phyloP scores from a whole-genome alignment of 148 eudicot species.

The Camellia granthamiana region DNA sequence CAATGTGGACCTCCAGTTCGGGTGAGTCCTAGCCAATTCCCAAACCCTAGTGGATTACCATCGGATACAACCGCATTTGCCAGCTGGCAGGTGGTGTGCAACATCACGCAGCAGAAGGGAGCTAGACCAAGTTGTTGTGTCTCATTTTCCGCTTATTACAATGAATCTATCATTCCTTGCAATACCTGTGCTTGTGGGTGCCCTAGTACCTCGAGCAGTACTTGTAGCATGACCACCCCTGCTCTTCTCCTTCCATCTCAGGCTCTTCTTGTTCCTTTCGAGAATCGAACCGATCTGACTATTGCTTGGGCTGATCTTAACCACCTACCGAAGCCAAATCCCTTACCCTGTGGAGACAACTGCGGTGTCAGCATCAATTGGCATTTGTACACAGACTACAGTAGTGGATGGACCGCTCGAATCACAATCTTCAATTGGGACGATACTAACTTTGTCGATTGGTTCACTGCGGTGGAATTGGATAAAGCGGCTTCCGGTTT shows the following conservation, averaged over 20 bases:
- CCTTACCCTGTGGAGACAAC: constrained; percentile 79
- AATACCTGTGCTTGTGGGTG: constrained; percentile 75
- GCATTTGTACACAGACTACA: constrained; percentile 61
- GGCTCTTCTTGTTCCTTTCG: constrained; percentile 83
- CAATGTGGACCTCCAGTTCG: constrained; percentile 23
- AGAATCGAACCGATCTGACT: constrained; percentile 60
- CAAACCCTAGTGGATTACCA: constrained; percentile 26
- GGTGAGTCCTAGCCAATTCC: constrained; percentile 28
- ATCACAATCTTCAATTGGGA: constrained; percentile 78
- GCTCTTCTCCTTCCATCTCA: constrained; percentile 88
- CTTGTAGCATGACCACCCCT: constrained; percentile 59
- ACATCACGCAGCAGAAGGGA: constrained; percentile 33
- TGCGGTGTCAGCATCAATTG: constrained; percentile 92
- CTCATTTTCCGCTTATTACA: constrained; percentile 52
- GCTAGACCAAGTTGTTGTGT: constrained; percentile 46
- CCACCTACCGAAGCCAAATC: constrained; percentile 56
- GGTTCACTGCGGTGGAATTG: constrained; percentile 60
- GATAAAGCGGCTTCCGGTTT: constrained; percentile 60
- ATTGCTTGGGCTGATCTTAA: constrained; percentile 73
- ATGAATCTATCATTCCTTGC: constrained; percentile 53
- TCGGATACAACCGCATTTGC: constrained; percentile 37
- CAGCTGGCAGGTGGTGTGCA: constrained; percentile 65
- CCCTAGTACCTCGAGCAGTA: constrained; percentile 20
- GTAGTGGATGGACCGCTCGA: constrained; percentile 64
- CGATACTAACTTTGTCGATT: constrained; percentile 40